Percentiles rank a stretch among this genome's conserved stretches.
These are phyloP conservation scores for Fraxinus angustifolia DNA, from an alignment of 305 asterid genomes.

Conservation along the genomic window DNA sequence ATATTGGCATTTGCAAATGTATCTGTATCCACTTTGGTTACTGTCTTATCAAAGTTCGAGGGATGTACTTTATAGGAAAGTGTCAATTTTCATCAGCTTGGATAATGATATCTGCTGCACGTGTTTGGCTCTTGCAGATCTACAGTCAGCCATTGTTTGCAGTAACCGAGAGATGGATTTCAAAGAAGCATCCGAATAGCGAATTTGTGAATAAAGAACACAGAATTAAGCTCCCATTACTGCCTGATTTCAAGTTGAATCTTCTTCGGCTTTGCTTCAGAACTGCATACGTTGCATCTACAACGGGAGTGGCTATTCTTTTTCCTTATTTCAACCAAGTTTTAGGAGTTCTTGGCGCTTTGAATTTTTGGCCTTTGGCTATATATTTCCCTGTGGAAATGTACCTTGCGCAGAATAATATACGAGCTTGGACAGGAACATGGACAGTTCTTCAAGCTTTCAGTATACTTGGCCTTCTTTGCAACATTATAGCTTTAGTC, in stretches of 20 bases:
- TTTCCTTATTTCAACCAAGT: conserved; percentile 79
- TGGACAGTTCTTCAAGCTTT: conserved; percentile 45
- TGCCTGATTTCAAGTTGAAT: conserved; percentile 41
- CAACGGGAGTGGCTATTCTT: conserved; percentile 48
- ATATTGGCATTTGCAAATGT: background rate
- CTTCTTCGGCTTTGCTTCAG: conserved; percentile 52
- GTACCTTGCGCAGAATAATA: conserved; percentile 43
- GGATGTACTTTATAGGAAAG: background rate
- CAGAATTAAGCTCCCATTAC: conserved; percentile 36
- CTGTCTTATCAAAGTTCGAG: background rate
- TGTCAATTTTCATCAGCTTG: background rate
- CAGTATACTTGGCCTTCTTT: conserved; percentile 36
- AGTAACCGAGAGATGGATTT: conserved; percentile 40
- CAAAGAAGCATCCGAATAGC: conserved; percentile 26
- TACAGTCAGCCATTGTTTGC: conserved; percentile 49
- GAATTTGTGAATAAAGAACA: conserved; percentile 22
- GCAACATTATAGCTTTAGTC: conserved; percentile 39
- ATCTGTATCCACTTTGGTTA: background rate
- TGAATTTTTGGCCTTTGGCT: conserved; percentile 65
- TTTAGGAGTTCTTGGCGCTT: conserved; percentile 60
- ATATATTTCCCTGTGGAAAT: conserved; percentile 71
- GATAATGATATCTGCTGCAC: background rate
- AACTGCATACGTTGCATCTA: conserved; percentile 50
- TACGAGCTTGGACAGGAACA: conserved; percentile 46
- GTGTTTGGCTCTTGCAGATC: conserved; percentile 25